A percentile compares a stretch with the other conserved stretches of the same genome.
Conservation (phyloP, 805 yeast species). For the Wickerhamomyces silvicola region DNA sequence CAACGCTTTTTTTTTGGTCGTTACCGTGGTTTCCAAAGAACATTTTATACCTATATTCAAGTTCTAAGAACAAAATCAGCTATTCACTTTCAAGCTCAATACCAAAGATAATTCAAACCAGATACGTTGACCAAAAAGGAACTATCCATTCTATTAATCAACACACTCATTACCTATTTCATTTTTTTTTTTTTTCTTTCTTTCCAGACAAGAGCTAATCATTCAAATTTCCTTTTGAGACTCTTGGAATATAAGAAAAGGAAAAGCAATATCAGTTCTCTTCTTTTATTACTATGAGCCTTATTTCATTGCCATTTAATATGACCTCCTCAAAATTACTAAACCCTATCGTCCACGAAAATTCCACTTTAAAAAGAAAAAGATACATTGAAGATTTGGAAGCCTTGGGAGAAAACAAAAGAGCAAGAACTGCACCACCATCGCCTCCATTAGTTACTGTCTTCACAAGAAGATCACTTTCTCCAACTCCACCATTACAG, state of each 20-base stretch:
- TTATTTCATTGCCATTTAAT: slow-evolving; percentile 1
- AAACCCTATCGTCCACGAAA: slow-evolving; percentile 3
- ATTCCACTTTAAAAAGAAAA: slow-evolving; percentile 12
- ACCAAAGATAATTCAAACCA: too few species aligned
- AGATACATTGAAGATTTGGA: slow-evolving; percentile 20
- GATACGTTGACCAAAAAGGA: too few species aligned
- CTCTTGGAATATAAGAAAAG: too few species aligned
- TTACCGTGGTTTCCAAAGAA: too few species aligned
- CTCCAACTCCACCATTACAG: slow-evolving; percentile 14
- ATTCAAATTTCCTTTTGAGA: background rate
- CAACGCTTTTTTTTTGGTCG: too few species aligned
- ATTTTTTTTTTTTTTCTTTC: too few species aligned
- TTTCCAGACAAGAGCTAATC: too few species aligned
- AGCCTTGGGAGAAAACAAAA: slow-evolving; percentile 19
- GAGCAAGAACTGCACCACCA: slow-evolving; percentile 43
- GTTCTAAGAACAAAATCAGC: too few species aligned
- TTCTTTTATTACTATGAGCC: slow-evolving; percentile 5
- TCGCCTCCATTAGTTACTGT: slow-evolving; percentile 27
- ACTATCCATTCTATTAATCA: too few species aligned
- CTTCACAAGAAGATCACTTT: slow-evolving; percentile 18
- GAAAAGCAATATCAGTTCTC: background rate
- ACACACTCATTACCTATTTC: too few species aligned
- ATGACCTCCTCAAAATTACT: slow-evolving; percentile 7
- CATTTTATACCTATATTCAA: too few species aligned
- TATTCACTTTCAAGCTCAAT: too few species aligned